A percentile compares a stretch with the other conserved stretches of the same genome.
Conservation (phyloP, 2,329 filamentous ascomycete species). For the Colletotrichum zoysiae region DNA sequence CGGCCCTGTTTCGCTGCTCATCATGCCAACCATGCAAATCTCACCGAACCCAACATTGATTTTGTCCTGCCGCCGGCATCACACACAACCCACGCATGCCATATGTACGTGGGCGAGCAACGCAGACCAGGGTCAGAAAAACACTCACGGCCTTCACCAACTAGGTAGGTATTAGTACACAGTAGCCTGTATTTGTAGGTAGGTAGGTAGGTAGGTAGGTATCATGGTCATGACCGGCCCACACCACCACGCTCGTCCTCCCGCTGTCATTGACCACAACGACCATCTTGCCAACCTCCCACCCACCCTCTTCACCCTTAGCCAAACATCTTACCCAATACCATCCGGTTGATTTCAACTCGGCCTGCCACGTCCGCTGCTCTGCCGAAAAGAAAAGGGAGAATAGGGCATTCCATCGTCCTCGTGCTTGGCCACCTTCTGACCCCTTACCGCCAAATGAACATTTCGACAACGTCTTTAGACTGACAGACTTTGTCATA, state of each 20-base stretch:
- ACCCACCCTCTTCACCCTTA: neutral
- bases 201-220: slow-evolving; percentile 3
- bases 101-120: neutral
- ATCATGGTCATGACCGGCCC: slow-evolving; percentile 12
- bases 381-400: slow-evolving; percentile 6
- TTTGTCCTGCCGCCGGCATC: slow-evolving; percentile 15
- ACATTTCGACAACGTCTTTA: slow-evolving; percentile 11
- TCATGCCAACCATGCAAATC: slow-evolving; percentile 25
- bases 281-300: slow-evolving; percentile 4
- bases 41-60: slow-evolving; percentile 3
- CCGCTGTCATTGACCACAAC: slow-evolving; percentile 19
- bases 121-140: slow-evolving; percentile 11
- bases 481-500: neutral
- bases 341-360: slow-evolving; percentile 4
- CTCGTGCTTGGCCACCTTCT: slow-evolving; percentile 24
- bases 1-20: slow-evolving; percentile 28
- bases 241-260: slow-evolving; percentile 11
- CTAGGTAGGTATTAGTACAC: too few species aligned
- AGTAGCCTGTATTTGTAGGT: neutral
- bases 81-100: neutral
- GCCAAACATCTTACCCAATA: neutral
- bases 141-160: neutral
- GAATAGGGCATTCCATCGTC: neutral
- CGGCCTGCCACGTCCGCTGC: slow-evolving; percentile 19
- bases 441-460: slow-evolving; percentile 5